Evolutionary conservation across 352 stramenopile species (phyloP).

Genomic region (Globisporangium orthogonon): DNA sequence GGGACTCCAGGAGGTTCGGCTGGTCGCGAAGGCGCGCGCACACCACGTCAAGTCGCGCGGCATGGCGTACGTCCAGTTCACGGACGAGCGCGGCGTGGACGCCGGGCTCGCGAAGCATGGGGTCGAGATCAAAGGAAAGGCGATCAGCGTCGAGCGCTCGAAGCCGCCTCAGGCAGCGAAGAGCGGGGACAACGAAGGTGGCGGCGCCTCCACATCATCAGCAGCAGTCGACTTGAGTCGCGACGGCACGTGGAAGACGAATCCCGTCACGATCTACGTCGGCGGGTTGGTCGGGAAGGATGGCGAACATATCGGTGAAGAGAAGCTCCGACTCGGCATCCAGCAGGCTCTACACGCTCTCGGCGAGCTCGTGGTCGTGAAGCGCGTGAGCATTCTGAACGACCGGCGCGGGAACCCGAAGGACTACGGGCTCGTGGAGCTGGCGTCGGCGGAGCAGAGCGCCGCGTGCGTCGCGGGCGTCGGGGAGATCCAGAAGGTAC

Average conservation of each 20-base stretch:
- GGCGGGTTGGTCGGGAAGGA: conserved; percentile 25
- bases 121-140: conserved; percentile 12
- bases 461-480: conserved; percentile 23
- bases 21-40: conserved; percentile 57
- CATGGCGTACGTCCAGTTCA: conserved; percentile 73
- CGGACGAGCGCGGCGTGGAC: conserved; percentile 31
- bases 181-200: background rate
- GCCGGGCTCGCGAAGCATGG: conserved; percentile 17
- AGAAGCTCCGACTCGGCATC: conserved; percentile 29
- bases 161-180: conserved; percentile 22
- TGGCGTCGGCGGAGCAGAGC: conserved; percentile 25
- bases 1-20: conserved; percentile 44
- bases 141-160: conserved; percentile 45
- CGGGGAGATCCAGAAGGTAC: conserved; percentile 21
- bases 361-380: conserved; percentile 29
- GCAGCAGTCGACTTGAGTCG: conserved; percentile 1
- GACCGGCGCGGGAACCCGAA: conserved; percentile 57
- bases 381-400: conserved; percentile 42
- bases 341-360: conserved; percentile 26
- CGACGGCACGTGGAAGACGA: conserved; percentile 36
- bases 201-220: background rate
- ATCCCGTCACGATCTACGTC: conserved; percentile 53
- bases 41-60: conserved; percentile 57
- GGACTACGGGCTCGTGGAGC: conserved; percentile 59
- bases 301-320: conserved; percentile 26